Conservation (phyloP, 2,329 filamentous ascomycete genomes). For the Simplicillium sp. region DNA sequence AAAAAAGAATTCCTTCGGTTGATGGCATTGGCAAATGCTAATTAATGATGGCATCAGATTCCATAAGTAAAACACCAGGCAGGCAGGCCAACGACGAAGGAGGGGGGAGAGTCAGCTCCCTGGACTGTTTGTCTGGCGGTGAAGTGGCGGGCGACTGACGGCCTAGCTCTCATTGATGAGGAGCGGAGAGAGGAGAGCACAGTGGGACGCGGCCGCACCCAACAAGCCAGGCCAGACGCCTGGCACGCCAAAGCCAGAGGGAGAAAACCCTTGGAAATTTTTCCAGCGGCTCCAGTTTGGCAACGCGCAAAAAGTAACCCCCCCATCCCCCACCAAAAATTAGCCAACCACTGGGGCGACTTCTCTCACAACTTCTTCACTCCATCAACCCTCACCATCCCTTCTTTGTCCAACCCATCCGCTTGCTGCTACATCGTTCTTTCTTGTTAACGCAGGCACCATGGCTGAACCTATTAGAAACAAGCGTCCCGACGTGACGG, state of each 20-base stretch:
- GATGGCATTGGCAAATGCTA: no score
- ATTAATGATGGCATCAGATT: no score
- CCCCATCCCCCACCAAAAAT: constrained; percentile 28
- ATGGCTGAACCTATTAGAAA: constrained; percentile 58
- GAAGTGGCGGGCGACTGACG: no score
- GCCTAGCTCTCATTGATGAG: no score
- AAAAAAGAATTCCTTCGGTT: no score
- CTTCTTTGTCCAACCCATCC: constrained; percentile 13
- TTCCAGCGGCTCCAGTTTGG: constrained; percentile 11
- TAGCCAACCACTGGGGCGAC: constrained; percentile 22
- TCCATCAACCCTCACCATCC: constrained; percentile 19
- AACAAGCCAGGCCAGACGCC: constrained; percentile 4
- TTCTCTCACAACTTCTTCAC: constrained; percentile 20
- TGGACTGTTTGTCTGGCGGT: no score
- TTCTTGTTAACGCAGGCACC: constrained; percentile 21
- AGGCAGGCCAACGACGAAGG: no score
- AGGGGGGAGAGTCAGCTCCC: no score
- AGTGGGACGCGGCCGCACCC: not conserved
- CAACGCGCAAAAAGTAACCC: constrained; percentile 11
- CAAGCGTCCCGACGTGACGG: constrained; percentile 48
- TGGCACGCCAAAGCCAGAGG: constrained; percentile 2
- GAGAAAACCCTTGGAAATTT: constrained; percentile 21
- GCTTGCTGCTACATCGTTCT: not conserved
- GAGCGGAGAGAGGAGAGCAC: no score
- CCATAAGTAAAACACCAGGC: no score